Evolutionary conservation across 768 basidiomycete species (phyloP).

Genomic region (Cytidiella melzeri): DNA sequence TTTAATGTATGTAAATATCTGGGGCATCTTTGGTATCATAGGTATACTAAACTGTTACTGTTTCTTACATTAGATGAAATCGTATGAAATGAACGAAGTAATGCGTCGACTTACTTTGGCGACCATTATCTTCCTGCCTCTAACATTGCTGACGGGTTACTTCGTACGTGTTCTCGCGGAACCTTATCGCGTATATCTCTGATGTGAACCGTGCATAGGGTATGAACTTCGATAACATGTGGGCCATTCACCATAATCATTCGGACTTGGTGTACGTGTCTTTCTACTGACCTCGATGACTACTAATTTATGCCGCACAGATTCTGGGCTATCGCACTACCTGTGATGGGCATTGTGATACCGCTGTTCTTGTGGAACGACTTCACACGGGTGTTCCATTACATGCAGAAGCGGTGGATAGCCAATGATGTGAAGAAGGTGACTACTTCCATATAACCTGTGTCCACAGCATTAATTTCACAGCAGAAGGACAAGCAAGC

Average conservation of each 20-base stretch:
- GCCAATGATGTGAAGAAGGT: conserved; percentile 29
- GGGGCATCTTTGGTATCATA: not conserved
- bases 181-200: too few relatives aligned
- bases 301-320: conserved; percentile 25
- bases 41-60: not conserved
- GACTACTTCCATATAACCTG: conserved; percentile 6
- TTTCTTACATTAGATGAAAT: conserved; percentile 44
- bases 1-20: conserved; percentile 51
- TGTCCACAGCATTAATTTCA: not conserved
- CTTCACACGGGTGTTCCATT: conserved; percentile 38
- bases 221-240: conserved; percentile 58
- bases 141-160: conserved; percentile 67
- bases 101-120: conserved; percentile 67
- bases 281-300: not conserved
- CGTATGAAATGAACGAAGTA: conserved; percentile 71
- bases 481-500: conserved; percentile 15
- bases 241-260: conserved; percentile 36
- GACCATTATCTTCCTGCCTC: conserved; percentile 65
- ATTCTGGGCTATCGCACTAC: conserved; percentile 63
- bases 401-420: conserved; percentile 37
- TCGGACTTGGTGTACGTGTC: conserved; percentile 17
- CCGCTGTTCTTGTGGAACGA: conserved; percentile 49
- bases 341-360: conserved; percentile 48
- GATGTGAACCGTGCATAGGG: conserved; percentile 33
- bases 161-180: conserved; percentile 58